These are phyloP conservation scores for Naganishia cerealis DNA, from an alignment of 1,284 basidiomycete species.

Conservation along the genomic window DNA sequence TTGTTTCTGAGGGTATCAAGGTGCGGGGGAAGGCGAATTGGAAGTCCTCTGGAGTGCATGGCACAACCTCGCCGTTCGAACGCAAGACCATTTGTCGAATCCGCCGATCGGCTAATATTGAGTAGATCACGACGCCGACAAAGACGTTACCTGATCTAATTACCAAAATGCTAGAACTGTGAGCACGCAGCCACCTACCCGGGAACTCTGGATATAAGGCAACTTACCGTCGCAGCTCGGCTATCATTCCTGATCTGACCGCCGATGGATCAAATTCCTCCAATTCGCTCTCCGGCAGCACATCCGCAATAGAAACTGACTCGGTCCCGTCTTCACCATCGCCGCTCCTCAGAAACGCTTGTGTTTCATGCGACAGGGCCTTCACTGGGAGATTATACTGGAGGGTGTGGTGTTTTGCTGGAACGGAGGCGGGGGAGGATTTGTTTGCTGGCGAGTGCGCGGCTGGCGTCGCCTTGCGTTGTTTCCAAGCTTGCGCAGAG, in stretches of 20 bases:
- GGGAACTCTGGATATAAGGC: neutral
- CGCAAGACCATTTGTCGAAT: conserved; percentile 30
- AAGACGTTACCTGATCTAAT: conserved; percentile 37
- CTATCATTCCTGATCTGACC: conserved; percentile 3
- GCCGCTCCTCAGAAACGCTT: conserved; percentile 12
- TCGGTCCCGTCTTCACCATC: neutral
- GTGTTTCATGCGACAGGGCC: conserved; percentile 11
- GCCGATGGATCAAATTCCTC: neutral
- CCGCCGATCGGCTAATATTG: conserved; percentile 13
- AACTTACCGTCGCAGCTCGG: conserved; percentile 22
- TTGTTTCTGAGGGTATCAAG: conserved; percentile 37
- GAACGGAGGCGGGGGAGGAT: too few species aligned
- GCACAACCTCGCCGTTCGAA: conserved; percentile 47
- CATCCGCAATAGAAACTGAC: neutral
- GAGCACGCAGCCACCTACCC: neutral
- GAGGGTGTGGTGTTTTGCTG: neutral
- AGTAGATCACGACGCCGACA: conserved; percentile 46
- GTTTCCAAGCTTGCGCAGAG: neutral
- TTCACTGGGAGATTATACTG: neutral
- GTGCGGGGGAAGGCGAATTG: conserved; percentile 50
- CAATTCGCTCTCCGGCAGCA: conserved; percentile 8
- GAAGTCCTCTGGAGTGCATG: conserved; percentile 47
- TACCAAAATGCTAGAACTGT: neutral
- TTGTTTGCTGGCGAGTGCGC: neutral
- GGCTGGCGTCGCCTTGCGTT: neutral